These are phyloP conservation scores for Ceriops decandra DNA, from an alignment of 345 rosid species.

Conservation along the genomic window DNA sequence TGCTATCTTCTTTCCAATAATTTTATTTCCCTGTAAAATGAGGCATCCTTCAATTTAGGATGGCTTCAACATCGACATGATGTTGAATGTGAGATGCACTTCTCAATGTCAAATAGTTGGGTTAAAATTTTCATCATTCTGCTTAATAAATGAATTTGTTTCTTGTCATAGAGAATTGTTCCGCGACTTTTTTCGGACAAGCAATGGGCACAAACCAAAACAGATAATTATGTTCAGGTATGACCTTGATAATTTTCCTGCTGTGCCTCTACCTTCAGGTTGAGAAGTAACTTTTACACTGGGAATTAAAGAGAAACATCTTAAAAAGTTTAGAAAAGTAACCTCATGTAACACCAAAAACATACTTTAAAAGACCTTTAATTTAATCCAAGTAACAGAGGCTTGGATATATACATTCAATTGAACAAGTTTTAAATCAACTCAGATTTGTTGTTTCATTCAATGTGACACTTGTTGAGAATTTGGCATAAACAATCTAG, in stretches of 20 bases:
- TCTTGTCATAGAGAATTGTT: constrained; percentile 56
- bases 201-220: constrained; percentile 51
- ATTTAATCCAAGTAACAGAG: too few species aligned
- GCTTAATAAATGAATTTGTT: constrained; percentile 10
- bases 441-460: too few species aligned
- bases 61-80: neutral
- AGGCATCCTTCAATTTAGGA: neutral
- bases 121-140: neutral
- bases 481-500: neutral
- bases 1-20: too few species aligned
- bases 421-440: too few species aligned
- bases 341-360: too few species aligned
- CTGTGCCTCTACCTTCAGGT: neutral
- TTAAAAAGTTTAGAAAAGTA: too few species aligned
- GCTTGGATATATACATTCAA: too few species aligned
- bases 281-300: too few species aligned
- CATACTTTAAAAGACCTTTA: too few species aligned
- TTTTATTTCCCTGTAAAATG: neutral
- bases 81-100: neutral
- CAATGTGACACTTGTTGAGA: too few species aligned
- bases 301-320: too few species aligned
- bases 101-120: neutral
- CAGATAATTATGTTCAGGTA: constrained; percentile 88
- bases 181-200: constrained; percentile 56
- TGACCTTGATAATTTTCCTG: neutral